Percentiles rank a stretch among this genome's conserved stretches.
These are phyloP conservation scores for Trichoderma gracile DNA, from an alignment of 2,329 filamentous ascomycete species.

Conservation along the genomic window DNA sequence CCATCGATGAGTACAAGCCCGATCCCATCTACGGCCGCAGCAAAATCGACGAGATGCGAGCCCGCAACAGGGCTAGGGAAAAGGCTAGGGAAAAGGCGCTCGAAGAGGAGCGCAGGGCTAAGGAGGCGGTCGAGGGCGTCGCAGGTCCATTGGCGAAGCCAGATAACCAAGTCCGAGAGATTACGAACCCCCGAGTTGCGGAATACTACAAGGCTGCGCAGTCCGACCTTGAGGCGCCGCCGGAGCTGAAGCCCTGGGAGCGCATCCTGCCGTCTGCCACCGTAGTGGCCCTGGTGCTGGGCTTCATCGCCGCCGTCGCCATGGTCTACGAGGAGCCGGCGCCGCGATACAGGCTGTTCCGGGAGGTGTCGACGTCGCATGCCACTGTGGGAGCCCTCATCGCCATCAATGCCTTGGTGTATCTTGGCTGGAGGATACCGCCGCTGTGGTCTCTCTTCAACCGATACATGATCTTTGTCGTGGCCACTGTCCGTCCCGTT, in stretches of 20 bases:
- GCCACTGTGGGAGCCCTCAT: conserved; percentile 66
- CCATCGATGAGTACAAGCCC: conserved; percentile 35
- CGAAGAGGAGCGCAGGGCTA: conserved; percentile 45
- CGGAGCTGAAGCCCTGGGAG: conserved; percentile 52
- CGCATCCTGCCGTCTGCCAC: conserved; percentile 58
- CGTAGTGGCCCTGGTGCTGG: conserved; percentile 49
- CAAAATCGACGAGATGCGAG: conserved; percentile 58
- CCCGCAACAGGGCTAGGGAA: conserved; percentile 51
- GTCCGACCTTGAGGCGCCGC: conserved; percentile 53
- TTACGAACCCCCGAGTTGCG: conserved; percentile 42
- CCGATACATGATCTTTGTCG: conserved; percentile 64
- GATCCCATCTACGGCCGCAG: conserved; percentile 60
- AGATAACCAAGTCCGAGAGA: conserved; percentile 41
- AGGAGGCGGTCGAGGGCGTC: conserved; percentile 45
- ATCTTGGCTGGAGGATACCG: conserved; percentile 62
- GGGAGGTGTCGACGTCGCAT: conserved; percentile 60
- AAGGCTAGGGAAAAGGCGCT: conserved; percentile 49
- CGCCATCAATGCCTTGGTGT: conserved; percentile 58
- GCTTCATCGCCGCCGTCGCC: conserved; percentile 47
- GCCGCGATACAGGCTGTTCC: conserved; percentile 54
- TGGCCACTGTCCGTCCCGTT: conserved; percentile 64
- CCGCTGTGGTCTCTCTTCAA: conserved; percentile 67
- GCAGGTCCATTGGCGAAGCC: conserved; percentile 47
- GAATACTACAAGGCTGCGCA: conserved; percentile 49
- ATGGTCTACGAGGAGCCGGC: conserved; percentile 57